These are phyloP conservation scores for Lachancea meyersii DNA, from an alignment of 805 yeast genomes.

Conservation along the genomic window DNA sequence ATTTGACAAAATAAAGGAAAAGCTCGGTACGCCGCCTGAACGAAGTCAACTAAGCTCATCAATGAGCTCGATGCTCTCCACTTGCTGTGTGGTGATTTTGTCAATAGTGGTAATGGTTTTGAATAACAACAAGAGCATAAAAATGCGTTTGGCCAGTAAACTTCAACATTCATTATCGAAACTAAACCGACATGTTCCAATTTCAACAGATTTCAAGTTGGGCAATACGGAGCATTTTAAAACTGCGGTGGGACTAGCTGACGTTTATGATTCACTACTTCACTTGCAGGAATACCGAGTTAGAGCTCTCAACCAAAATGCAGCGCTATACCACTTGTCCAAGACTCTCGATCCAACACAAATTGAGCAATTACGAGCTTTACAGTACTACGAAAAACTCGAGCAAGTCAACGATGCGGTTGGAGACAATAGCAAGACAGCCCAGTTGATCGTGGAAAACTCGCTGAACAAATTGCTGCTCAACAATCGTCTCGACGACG, in stretches of 20 bases:
- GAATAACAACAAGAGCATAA: slow-evolving; percentile 18
- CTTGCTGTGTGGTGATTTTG: slow-evolving; percentile 12
- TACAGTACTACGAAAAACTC: slow-evolving; percentile 52
- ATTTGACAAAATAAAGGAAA: too few relatives aligned
- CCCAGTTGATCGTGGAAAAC: slow-evolving; percentile 40
- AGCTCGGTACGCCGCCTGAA: too few relatives aligned
- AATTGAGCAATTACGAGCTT: slow-evolving; percentile 30
- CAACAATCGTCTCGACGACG: slow-evolving; percentile 8
- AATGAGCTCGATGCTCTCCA: slow-evolving; percentile 10
- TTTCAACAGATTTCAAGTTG: slow-evolving; percentile 15
- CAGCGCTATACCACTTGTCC: slow-evolving; percentile 18
- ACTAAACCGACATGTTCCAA: slow-evolving; percentile 7
- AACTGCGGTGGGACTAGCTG: slow-evolving; percentile 10
- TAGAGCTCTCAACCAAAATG: slow-evolving; percentile 19
- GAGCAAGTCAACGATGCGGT: slow-evolving; percentile 43
- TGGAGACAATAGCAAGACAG: slow-evolving; percentile 41
- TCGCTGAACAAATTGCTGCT: slow-evolving; percentile 31
- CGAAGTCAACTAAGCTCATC: background rate
- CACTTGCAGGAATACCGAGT: slow-evolving; percentile 18
- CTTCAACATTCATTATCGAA: slow-evolving; percentile 15
- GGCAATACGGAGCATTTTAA: slow-evolving; percentile 7
- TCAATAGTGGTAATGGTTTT: slow-evolving; percentile 20
- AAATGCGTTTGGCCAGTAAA: slow-evolving; percentile 16
- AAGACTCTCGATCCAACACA: slow-evolving; percentile 9
- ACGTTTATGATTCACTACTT: slow-evolving; percentile 11